Percentiles rank a stretch among this genome's conserved stretches.
phyloP scores from a whole-genome alignment of 805 yeast genomes.

The Saccharomycopsis olivae region DNA sequence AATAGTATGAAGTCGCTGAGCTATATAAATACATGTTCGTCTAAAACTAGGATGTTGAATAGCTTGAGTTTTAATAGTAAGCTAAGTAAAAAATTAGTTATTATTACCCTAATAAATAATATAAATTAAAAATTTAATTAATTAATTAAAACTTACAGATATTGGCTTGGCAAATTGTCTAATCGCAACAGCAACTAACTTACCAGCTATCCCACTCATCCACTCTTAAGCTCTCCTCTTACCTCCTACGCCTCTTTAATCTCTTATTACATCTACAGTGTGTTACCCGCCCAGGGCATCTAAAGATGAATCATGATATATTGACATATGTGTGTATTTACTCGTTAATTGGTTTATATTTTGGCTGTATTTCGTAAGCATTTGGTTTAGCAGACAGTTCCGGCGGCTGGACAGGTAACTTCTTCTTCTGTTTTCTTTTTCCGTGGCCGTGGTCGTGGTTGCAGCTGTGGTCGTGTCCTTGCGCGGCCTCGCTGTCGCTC shows the following conservation, averaged over 20 bases:
- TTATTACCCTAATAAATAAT: background rate
- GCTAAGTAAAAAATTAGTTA: conserved; percentile 5
- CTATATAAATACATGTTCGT: conserved; percentile 51
- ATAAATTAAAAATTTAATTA: background rate
- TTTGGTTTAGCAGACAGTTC: conserved; percentile 43
- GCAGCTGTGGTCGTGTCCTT: conserved; percentile 12
- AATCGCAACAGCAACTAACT: conserved; percentile 58
- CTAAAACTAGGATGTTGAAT: conserved; percentile 59
- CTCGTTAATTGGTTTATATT: conserved; percentile 25
- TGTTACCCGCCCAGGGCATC: too few species aligned
- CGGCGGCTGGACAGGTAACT: background rate
- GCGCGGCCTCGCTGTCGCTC: conserved; percentile 21
- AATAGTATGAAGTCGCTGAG: conserved; percentile 59
- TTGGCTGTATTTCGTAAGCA: conserved; percentile 86
- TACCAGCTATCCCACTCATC: conserved; percentile 73
- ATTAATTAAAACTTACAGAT: conserved; percentile 32
- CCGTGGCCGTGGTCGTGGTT: conserved; percentile 18
- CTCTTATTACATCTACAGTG: background rate
- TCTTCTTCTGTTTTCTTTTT: conserved; percentile 12
- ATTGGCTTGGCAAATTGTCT: conserved; percentile 74
- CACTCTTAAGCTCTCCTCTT: too few species aligned
- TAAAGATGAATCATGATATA: too few species aligned
- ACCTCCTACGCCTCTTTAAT: too few species aligned
- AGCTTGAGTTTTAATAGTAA: conserved; percentile 58
- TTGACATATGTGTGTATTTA: too few species aligned